Evolutionary conservation across 2,329 filamentous ascomycete species (phyloP), one percentile per base, ranked within the genome.

Genomic region (Alternaria rosae): DNA sequence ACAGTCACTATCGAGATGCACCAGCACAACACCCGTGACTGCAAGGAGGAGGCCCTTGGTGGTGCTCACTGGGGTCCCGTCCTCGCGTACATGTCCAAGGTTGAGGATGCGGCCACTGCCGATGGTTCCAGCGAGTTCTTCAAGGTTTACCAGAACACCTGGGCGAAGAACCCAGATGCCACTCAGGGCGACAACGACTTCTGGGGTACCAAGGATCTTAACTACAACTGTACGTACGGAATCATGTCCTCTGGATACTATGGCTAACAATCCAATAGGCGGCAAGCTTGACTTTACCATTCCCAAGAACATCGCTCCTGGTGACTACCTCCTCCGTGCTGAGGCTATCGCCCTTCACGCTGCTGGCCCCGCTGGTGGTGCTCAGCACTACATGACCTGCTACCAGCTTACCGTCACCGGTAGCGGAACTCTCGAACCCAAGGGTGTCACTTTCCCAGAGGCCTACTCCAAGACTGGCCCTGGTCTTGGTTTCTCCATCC

Each of bases 91-190:
- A 83, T 87, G 69, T 63, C 66, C 54, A 71, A 72, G 59, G 71
- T 74, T 12, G 70, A 74, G 17, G 83, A 85, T 5, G 77, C 79
- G 15, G 76, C 78, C 26, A 66, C 71, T 17, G 76, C 77, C 53
- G 81, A 83, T 55, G 84, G 84, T 38, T 80, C 81, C 11, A 83
- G 84, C 26, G 78, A 81, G 62, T 85, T 85, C 75, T 87, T 85
- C 67, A 84, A 81, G 75, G 67, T 83, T 52, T 80, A 80, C 44
- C 75, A 82, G 64, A 78, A 80, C 43, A 80, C 79, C 51, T 80
- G 70, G 66, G 70, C 68, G 41, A 73, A 73, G 67, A 67, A 74
- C 54, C 67, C 69, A 20, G 70, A 66, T 35, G 71, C 74, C 8
- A 69, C 64, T 9, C 82, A 82, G 77, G 82, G 77, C 28, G 78